These are phyloP conservation scores for Lecanosticta acicola DNA, from an alignment of 2,329 filamentous ascomycete genomes.

Conservation along the genomic window DNA sequence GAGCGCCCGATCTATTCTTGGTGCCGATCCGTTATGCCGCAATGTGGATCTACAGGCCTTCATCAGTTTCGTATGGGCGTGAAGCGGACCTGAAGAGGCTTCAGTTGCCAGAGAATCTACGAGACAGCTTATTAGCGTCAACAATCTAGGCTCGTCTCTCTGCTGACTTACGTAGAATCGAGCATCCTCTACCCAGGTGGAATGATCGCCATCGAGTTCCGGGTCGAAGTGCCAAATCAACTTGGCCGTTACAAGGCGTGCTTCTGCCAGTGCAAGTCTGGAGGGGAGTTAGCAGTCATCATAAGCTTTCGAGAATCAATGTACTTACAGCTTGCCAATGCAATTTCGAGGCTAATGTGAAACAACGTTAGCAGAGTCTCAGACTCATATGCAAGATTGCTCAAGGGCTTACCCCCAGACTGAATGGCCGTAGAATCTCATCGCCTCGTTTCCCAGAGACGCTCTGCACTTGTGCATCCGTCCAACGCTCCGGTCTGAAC, in stretches of 20 bases:
- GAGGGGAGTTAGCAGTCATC: neutral
- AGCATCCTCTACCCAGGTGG: conserved; percentile 21
- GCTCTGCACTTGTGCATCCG: conserved; percentile 18
- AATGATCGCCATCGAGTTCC: conserved; percentile 20
- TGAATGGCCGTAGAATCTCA: conserved; percentile 30
- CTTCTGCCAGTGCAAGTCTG: conserved; percentile 19
- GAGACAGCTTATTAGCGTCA: neutral
- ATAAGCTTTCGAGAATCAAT: neutral
- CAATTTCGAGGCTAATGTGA: conserved; percentile 22
- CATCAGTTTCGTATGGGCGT: conserved; percentile 6
- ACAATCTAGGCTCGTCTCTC: neutral
- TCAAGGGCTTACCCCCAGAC: conserved; percentile 12
- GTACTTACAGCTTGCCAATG: conserved; percentile 23
- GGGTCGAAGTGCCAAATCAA: conserved; percentile 22
- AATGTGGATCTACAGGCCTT: no score
- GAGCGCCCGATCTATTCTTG: no score
- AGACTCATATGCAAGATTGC: neutral
- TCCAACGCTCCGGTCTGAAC: conserved; percentile 30
- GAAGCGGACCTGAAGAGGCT: conserved; percentile 17
- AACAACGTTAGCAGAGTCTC: neutral
- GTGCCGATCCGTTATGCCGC: no score
- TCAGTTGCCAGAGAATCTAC: conserved; percentile 19
- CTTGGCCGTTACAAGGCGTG: conserved; percentile 19
- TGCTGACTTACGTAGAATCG: conserved; percentile 19
- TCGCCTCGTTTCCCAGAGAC: conserved; percentile 16